These are phyloP conservation scores for Naganishia liquefaciens DNA, from an alignment of 1,284 basidiomycete genomes.

Conservation along the genomic window DNA sequence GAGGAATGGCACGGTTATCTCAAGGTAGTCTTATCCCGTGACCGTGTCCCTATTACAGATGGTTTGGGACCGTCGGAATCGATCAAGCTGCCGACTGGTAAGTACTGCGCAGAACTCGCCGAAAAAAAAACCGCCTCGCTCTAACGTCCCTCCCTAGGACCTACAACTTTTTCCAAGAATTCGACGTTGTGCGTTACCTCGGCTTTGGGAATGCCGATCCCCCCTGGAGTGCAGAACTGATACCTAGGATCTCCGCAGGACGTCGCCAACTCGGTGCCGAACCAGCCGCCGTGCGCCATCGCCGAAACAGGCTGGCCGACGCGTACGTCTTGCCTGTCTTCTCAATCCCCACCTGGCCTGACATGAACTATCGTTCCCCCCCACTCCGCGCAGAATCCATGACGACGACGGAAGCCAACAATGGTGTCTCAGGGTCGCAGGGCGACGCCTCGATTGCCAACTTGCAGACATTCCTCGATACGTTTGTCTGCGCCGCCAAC, in stretches of 20 bases:
- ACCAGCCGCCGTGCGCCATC: conserved; percentile 76
- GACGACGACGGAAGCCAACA: conserved; percentile 47
- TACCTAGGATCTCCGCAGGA: conserved; percentile 39
- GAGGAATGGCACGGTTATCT: not conserved
- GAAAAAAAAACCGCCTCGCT: no score
- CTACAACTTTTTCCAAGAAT: conserved; percentile 61
- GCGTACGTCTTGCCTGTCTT: conserved; percentile 44
- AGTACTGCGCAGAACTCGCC: not conserved
- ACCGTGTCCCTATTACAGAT: no score
- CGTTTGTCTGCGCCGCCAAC: conserved; percentile 86
- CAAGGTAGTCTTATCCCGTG: not conserved
- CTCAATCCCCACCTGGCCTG: not conserved
- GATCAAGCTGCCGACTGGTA: conserved; percentile 65
- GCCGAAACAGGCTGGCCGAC: conserved; percentile 95
- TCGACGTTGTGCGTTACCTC: conserved; percentile 61
- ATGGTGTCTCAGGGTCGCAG: conserved; percentile 47
- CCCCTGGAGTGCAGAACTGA: not conserved
- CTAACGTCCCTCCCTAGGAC: conserved; percentile 52
- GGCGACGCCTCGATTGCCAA: conserved; percentile 65
- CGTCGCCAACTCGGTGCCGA: conserved; percentile 54
- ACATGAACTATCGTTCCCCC: not conserved
- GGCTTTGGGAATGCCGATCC: not conserved
- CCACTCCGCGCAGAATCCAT: not conserved
- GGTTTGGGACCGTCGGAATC: conserved; percentile 67
- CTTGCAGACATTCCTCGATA: conserved; percentile 75